Conservation (phyloP, 805 yeast species). For the Candida mattraensis region DNA sequence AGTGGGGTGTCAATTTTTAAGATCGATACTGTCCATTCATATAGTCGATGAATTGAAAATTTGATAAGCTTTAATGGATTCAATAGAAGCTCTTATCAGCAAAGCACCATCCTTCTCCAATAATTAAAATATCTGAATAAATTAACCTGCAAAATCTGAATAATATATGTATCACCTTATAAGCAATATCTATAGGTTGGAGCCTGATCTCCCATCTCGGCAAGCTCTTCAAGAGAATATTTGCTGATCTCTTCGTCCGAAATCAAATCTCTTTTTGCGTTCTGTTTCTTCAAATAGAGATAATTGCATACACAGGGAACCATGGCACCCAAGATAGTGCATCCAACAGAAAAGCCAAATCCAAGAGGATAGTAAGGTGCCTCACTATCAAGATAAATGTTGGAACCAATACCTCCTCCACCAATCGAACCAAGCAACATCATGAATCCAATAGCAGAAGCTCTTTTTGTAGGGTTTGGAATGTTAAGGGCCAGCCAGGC, state of each 20-base stretch:
- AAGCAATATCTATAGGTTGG: conserved; percentile 38
- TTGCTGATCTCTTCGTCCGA: conserved; percentile 20
- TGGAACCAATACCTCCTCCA: conserved; percentile 22
- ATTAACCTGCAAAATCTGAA: no score
- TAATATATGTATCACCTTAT: background rate
- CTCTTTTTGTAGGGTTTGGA: conserved; percentile 38
- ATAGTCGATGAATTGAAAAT: no score
- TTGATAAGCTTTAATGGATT: no score
- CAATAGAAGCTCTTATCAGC: no score
- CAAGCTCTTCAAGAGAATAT: conserved; percentile 32
- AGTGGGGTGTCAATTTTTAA: no score
- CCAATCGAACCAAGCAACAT: conserved; percentile 39
- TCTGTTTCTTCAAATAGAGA: conserved; percentile 13
- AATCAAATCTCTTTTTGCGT: conserved; percentile 9
- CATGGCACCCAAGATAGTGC: conserved; percentile 21
- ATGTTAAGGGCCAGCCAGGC: conserved; percentile 21
- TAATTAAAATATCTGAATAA: no score
- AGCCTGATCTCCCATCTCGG: conserved; percentile 42
- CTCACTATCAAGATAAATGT: conserved; percentile 15
- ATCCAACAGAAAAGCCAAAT: conserved; percentile 20
- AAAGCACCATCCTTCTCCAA: no score
- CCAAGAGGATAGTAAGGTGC: conserved; percentile 22
- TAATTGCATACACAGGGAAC: conserved; percentile 19
- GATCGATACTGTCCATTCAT: no score
- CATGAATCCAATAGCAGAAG: conserved; percentile 44